Evolutionary conservation across 306 rosid genomes (phyloP), one percentile per base, ranked within the genome.

Genomic region (Cicer judaicum): DNA sequence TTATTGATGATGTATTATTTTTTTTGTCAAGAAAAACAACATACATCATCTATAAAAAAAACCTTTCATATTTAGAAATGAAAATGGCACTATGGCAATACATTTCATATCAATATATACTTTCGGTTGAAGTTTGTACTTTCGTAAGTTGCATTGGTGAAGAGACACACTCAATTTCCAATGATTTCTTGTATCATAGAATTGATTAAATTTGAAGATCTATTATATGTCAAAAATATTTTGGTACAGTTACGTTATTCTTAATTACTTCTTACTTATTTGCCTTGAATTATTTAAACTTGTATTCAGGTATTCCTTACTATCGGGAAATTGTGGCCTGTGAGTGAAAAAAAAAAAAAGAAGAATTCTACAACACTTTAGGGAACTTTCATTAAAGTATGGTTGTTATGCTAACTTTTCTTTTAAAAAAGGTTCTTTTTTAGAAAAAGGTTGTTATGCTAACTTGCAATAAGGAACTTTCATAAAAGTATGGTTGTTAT

Each of bases 401-500:
- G 43, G 65, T 60, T 60, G 65, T 60, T 60, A 60, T 34, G 13
- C 10, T 57, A 11, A 57, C 38, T 55, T 49, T 29, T 29, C 5
- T 29, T 29, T 29, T 29, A 3, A 29, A 29, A 29, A 29, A 29
- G 4, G 34, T 24, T 24, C 3, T 24, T 24, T 24, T 24, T 24
- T 29, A 29, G 4, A 29, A 29, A 29, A 29, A 29, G 34, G 34
- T 29, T 29, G 36, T 29, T 29, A 29, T 29, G 36, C 36, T 29
- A 29, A 29, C 36, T 29, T 53, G 12, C 2, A 8, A 2, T 7
- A 60, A 34, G 43, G 43, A 60, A 34, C 5, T 60, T 34, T 12
- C 65, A 6, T 29, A 6, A 29, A 59, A 36, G 44, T 60, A 29
- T 12, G 43, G 65, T 60, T 60, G 65, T 60, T 60, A 60, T 60